phyloP scores from a whole-genome alignment of 768 basidiomycete species.

The Sutorius australiensis region DNA sequence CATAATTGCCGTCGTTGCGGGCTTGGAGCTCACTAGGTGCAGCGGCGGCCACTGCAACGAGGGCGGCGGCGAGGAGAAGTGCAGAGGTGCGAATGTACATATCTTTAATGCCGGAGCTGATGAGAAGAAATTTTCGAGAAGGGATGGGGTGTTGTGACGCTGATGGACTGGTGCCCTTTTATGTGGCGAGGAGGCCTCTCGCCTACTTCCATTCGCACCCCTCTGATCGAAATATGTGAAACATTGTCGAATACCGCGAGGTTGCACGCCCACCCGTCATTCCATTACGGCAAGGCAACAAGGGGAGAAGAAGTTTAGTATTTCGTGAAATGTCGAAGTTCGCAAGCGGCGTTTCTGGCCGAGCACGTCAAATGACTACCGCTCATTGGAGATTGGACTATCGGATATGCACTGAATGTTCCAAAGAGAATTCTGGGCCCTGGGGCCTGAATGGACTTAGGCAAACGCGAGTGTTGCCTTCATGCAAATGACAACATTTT shows the following conservation, averaged over 20 bases:
- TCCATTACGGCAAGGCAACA: neutral
- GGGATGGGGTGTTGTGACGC: neutral
- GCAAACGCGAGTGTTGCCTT: no score
- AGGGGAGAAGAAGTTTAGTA: no score
- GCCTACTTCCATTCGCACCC: neutral
- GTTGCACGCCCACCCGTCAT: neutral
- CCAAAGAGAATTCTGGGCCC: no score
- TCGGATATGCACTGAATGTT: neutral
- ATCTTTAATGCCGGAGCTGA: neutral
- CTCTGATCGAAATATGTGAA: no score
- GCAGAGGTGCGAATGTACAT: slow-evolving; percentile 3
- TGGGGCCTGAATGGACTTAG: no score
- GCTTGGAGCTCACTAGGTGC: slow-evolving; percentile 3
- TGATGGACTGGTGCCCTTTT: neutral
- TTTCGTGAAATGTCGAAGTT: no score
- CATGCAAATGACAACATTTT: no score
- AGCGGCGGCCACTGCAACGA: neutral
- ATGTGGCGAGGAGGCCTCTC: neutral
- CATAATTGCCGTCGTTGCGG: neutral
- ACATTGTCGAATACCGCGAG: no score
- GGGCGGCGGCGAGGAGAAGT: slow-evolving; percentile 9
- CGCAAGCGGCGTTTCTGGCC: no score
- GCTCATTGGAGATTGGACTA: neutral
- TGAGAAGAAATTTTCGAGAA: neutral
- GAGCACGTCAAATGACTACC: no score